Conservation (phyloP, 257 asterid species). For the Forsythia viridissima region DNA sequence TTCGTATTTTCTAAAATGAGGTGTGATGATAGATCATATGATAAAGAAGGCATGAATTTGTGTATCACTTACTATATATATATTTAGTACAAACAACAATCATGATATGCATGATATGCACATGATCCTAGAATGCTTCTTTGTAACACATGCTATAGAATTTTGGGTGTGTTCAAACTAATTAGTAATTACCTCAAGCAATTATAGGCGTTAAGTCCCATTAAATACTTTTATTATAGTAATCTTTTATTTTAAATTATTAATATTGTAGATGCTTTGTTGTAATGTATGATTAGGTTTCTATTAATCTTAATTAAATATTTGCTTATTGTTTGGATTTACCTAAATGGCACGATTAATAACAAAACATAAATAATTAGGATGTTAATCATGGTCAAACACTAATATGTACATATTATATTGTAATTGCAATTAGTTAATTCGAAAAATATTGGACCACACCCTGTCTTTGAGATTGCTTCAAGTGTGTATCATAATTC, state of each 20-base stretch:
- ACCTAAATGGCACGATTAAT: no score
- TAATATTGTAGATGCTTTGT: no score
- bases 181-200: no score
- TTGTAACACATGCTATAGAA: not conserved
- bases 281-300: no score
- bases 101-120: conserved; percentile 22
- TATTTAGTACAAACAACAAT: conserved; percentile 14
- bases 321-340: no score
- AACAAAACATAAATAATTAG: not conserved
- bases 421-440: not conserved
- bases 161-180: not conserved
- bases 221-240: no score
- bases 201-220: no score
- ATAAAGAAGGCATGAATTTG: not conserved
- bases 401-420: not conserved
- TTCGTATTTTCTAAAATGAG: not conserved
- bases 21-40: not conserved
- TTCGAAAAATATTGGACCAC: conserved; percentile 31
- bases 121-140: conserved; percentile 27
- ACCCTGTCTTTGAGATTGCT: conserved; percentile 4
- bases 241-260: no score
- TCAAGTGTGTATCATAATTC: conserved; percentile 25
- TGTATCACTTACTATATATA: not conserved
- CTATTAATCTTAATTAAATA: no score
- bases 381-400: not conserved